These are phyloP conservation scores for Physaria fendleri DNA, from an alignment of 345 rosid genomes.

Conservation along the genomic window DNA sequence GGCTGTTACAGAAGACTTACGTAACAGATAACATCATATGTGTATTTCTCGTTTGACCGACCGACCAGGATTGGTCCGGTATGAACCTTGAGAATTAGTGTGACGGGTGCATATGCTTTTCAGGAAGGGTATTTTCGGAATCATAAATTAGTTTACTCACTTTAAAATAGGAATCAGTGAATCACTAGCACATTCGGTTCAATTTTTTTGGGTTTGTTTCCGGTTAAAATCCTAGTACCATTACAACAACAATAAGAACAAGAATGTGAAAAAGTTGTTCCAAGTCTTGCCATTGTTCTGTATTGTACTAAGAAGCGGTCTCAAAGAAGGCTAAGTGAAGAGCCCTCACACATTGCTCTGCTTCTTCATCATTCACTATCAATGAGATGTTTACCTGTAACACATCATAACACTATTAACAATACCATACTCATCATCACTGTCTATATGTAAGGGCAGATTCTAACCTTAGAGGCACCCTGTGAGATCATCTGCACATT, in stretches of 20 bases:
- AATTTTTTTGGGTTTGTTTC: too few relatives aligned
- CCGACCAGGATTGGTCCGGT: constrained; percentile 14
- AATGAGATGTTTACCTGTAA: constrained; percentile 82
- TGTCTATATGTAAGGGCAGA: neutral
- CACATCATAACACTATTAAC: neutral
- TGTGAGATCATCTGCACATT: constrained; percentile 97
- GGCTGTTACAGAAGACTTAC: constrained; percentile 27
- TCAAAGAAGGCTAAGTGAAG: constrained; percentile 77
- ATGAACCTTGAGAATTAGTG: constrained; percentile 5
- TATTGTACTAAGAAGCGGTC: constrained; percentile 15
- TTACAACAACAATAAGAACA: neutral
- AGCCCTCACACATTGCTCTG: constrained; percentile 78
- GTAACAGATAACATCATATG: constrained; percentile 24
- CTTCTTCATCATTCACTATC: constrained; percentile 71
- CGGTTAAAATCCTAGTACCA: too few relatives aligned
- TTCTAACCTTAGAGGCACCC: constrained; percentile 88
- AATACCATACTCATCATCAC: neutral
- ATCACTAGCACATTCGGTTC: too few relatives aligned
- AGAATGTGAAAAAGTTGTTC: constrained; percentile 1
- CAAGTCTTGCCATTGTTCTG: constrained; percentile 7
- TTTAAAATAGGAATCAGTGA: too few relatives aligned
- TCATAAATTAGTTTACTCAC: neutral
- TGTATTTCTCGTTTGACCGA: constrained; percentile 16
- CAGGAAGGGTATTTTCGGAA: constrained; percentile 14
- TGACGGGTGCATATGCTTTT: neutral